These are phyloP conservation scores for Aspergillus incahuasiensis DNA, from an alignment of 495 filamentous ascomycete genomes.

Conservation along the genomic window DNA sequence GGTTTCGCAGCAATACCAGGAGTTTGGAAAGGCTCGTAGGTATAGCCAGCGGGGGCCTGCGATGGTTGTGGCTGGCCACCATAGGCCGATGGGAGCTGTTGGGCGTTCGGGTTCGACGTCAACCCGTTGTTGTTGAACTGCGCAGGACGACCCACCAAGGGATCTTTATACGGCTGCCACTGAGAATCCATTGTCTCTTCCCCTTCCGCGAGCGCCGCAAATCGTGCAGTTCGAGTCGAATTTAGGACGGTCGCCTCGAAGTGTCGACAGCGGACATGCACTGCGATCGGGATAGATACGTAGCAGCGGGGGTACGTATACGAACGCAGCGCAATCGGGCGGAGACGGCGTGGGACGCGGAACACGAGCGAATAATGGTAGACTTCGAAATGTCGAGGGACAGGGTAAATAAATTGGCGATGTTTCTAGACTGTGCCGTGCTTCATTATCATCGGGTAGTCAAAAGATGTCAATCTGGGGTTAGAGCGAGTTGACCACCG, in stretches of 20 bases:
- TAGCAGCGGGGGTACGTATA: constrained; percentile 30
- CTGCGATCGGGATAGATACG: constrained; percentile 30
- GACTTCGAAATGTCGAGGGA: constrained; percentile 19
- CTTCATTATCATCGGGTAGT: constrained; percentile 27
- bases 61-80: constrained; percentile 44
- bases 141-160: constrained; percentile 38
- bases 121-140: constrained; percentile 38
- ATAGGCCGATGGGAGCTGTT: constrained; percentile 39
- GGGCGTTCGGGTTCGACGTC: constrained; percentile 31
- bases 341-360: constrained; percentile 13
- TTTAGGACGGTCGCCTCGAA: constrained; percentile 18
- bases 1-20: constrained; percentile 38
- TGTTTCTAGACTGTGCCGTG: constrained; percentile 19
- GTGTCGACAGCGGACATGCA: constrained; percentile 29
- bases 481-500: constrained; percentile 9
- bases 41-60: constrained; percentile 63
- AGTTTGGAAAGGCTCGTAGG: constrained; percentile 68
- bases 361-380: constrained; percentile 14
- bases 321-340: constrained; percentile 29
- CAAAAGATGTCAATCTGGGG: constrained; percentile 3
- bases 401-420: constrained; percentile 20
- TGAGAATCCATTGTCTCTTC: constrained; percentile 43
- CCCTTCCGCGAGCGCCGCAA: constrained; percentile 5
- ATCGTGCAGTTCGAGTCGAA: constrained; percentile 8
- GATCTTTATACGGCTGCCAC: constrained; percentile 51